Evolutionary conservation across 1,284 basidiomycete genomes (phyloP).

Genomic region (Agroathelia rolfsii): DNA sequence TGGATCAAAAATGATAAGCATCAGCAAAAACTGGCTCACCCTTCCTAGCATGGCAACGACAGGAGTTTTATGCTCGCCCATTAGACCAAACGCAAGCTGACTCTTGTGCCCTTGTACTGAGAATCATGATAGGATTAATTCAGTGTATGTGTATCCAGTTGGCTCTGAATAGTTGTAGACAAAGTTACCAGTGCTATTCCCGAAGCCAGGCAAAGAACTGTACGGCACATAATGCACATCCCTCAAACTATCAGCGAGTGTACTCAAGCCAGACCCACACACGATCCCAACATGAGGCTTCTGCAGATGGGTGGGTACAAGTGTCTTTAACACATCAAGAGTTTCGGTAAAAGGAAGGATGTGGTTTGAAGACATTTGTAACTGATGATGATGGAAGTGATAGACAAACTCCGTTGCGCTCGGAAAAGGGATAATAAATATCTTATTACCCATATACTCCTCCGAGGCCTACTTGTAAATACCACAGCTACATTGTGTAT

Average conservation of each 20-base stretch:
- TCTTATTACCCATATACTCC: no score
- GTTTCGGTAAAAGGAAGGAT: slow-evolving; percentile 29
- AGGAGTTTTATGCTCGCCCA: slow-evolving; percentile 19
- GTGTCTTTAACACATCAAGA: slow-evolving; percentile 24
- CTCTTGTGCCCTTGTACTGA: slow-evolving; percentile 26
- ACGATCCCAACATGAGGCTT: slow-evolving; percentile 17
- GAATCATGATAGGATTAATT: background rate
- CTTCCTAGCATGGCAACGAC: slow-evolving; percentile 28
- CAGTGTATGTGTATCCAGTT: background rate
- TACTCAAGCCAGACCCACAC: slow-evolving; percentile 13
- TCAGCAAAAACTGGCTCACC: slow-evolving; percentile 11
- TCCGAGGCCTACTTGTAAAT: no score
- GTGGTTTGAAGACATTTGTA: no score
- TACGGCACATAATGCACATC: slow-evolving; percentile 10
- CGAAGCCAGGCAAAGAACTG: slow-evolving; percentile 11
- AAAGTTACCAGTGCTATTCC: slow-evolving; percentile 15
- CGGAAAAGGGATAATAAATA: no score
- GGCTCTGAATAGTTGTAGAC: background rate
- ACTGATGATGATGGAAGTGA: no score
- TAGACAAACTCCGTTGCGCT: no score
- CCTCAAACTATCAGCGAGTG: slow-evolving; percentile 9
- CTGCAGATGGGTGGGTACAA: slow-evolving; percentile 34
- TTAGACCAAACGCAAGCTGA: slow-evolving; percentile 26
- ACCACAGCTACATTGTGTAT: background rate
- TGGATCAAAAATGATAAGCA: background rate